Evolutionary conservation across 2,329 filamentous ascomycete genomes (phyloP), one percentile per base, ranked within the genome.

Genomic region (Sarocladiaceae sp.): DNA sequence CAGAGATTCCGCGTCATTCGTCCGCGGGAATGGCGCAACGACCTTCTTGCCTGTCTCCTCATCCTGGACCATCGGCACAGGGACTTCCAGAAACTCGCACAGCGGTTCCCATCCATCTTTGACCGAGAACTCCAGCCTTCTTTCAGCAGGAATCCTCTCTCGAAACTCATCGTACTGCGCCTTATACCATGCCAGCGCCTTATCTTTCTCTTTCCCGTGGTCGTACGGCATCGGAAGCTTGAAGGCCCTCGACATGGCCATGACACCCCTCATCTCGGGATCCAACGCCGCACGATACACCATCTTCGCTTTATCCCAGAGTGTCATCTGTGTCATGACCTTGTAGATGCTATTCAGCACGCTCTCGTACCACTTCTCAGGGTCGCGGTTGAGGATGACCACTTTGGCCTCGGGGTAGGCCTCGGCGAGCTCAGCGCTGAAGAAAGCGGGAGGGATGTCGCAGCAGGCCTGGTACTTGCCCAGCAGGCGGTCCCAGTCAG

Each of bases 391-490:
- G 33, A 67, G 54, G 40, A 67, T 60, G 46, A 67, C 48, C 33
- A 66, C 56, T 47, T 66, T 66, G 41, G 64, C 64, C 11, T 65
- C 61, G 4, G 60, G 60, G 40, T 60, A 60, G 7, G 50, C 33
- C 23, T 54, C 56, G 23, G 64, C 62, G 10, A 67, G 54, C 42
- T 67, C 63, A 43, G 55, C 46, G 40, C 58, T 60, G 51, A 67
- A 64, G 53, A 80, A 82, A 29, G 76, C 66, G 1, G 78, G 64
- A 2, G 82, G 79, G 13, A 78, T 58, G 37, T 76, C 76, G 45
- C 71, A 69, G 7, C 73, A 77, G 18, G 70, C 71, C n/a, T 77
- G 68, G 51, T 61, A 68, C 19, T 64, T 53, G 35, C 65, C 67
- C 39, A 73, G 64, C 6, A 74, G 55, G 46, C 59, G 58, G 55